Evolutionary conservation across 2,329 filamentous ascomycete genomes (phyloP), one percentile per base, ranked within the genome.

Genomic region (Diaporthe citriasiana): DNA sequence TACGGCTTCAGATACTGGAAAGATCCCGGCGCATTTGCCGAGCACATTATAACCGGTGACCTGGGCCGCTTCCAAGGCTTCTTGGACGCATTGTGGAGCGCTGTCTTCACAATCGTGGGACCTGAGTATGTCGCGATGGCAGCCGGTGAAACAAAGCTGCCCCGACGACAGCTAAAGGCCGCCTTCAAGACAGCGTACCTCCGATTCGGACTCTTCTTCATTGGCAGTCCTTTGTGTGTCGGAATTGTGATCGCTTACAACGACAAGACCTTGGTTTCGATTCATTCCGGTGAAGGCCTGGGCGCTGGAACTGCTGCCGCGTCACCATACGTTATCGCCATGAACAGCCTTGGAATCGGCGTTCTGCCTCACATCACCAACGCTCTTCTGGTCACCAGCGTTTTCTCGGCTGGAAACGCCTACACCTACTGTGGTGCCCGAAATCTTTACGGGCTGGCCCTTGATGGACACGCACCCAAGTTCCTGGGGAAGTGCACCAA

Each of bases 141-240:
- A 0, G 91, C 94, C 22, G 93, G 92, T 66, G 92, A 94, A 81
- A 88, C 91, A 2, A 85, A 92, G 78, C 89, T 91, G 75, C 92
- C 92, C 0, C 88, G 91, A 6, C 83, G 83, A 17, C 89, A 89
- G 70, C 88, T 95, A 82, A 93, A 92, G 40, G 87, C 87, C 66
- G 93, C 93, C 1, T 94, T 90, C 84, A 94, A 93, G 79, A 91
- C 91, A 1, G 91, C 94, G 15, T 94, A 94, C 83, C 93, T 91
- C 80, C 90, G 93, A 55, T 87, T 95, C 70, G 92, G 89, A 6
- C 83, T 90, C 17, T 94, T 95, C 83, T 94, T 94, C 82, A 87
- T 94, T 33, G 87, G 93, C 5, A 92, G 92, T 4, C 90, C 91
- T 2, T 85, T 95, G 2, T 88, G 87, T 40, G 89, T 93, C 33